These are phyloP conservation scores for Rhizoclosmatium sp. DNA, from an alignment of 192 early-diverging fungal species.

Conservation along the genomic window DNA sequence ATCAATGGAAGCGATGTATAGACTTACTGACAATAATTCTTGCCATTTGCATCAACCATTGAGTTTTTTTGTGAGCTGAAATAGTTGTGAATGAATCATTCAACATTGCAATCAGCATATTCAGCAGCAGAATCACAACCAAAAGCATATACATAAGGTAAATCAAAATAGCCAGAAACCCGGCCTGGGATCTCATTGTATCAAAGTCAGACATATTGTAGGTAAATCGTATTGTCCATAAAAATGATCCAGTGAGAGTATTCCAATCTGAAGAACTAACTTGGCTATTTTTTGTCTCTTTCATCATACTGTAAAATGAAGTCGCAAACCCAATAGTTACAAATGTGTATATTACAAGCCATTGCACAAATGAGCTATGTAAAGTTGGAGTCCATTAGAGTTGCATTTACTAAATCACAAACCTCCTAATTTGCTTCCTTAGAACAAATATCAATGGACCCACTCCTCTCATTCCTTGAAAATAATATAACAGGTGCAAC, in stretches of 20 bases:
- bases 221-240: conserved; percentile 25
- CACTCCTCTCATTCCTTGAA: background rate
- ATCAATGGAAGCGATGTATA: too few relatives aligned
- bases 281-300: background rate
- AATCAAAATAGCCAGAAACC: background rate
- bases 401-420: background rate
- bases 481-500: conserved; percentile 1
- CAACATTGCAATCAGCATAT: conserved; percentile 22
- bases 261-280: conserved; percentile 18
- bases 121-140: conserved; percentile 5
- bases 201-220: conserved; percentile 15
- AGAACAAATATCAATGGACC: conserved; percentile 21
- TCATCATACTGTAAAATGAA: conserved; percentile 11
- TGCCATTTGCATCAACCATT: conserved; percentile 30
- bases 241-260: background rate
- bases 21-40: conserved; percentile 1
- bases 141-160: background rate
- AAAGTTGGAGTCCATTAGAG: background rate
- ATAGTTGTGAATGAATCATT: conserved; percentile 12
- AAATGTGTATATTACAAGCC: conserved; percentile 12
- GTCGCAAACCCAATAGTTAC: conserved; percentile 10
- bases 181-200: background rate
- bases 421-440: background rate
- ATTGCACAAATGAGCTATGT: background rate
- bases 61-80: conserved; percentile 11